Base-by-base conservation (phyloP, 2,329 filamentous ascomycete genomes). In the Exophiala dermatitidis region DNA sequence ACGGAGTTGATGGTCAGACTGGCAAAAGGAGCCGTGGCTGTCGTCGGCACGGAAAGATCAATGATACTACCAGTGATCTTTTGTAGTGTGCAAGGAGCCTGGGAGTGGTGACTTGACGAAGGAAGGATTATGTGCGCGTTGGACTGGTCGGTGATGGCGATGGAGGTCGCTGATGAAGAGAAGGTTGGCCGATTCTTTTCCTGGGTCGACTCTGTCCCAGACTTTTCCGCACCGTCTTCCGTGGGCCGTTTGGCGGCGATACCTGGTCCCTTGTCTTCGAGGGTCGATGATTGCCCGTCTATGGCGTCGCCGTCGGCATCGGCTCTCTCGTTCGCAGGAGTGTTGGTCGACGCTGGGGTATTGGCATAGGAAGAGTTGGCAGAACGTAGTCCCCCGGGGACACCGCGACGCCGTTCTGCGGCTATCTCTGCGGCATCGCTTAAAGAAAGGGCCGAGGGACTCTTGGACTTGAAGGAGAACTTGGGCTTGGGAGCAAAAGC, bases 101-200 rank as follows among this genome's bases (percentile, higher is more conserved):
- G 87, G 2, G 86, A 80, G n/a, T 80, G 77, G 3, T 83, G 79
- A 0, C 87, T 84, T 0, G 85, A 82, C 0, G 80, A 72, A 0
- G 89, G 87, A 0, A 95, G 79, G 59, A 87, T 84, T 62, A 95
- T 88, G 68, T 90, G 86, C 12, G 85, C 69, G n/a, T 78, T 75
- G 0, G 71, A 71, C 62, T 91, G 86, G 58, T 82, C 77, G 6
- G 81, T 77, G 51, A 95, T 84, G 44, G 78, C 75, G 46, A 93
- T 70, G 2, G 74, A 74, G 69, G 68, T 78, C 73, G 62, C 77
- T 50, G 80, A 74, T 52, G 80, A 71, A 48, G 83, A 78, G 73
- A 89, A 85, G 63, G 77, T 81, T 26, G 82, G 81, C 32, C 38
- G 67, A 63, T 33, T 29, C 38, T 42, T 33, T 6, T 26, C 33